Base-by-base conservation (phyloP, 805 yeast species). In the Groenewaldozyma tartarivorans region DNA sequence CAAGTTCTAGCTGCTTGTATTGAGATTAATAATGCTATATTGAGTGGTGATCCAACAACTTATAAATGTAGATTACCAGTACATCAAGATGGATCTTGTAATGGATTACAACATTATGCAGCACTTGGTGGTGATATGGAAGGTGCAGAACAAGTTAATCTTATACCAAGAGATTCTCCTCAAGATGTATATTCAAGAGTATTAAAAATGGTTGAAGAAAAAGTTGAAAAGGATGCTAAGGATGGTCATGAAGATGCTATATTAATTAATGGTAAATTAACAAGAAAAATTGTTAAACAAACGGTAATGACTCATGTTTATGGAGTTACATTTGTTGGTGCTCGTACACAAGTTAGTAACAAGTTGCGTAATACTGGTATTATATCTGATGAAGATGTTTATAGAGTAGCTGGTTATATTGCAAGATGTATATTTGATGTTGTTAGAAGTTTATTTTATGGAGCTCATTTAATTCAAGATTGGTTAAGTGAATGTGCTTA, bases 261-360 rank as follows among this genome's bases (percentile, higher is more conserved):
- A n/a, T 58, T 64, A 26, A 62, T 82, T 32, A 66, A 71, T 42
- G 82, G 79, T 39, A 72, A 77, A 45, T 74, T 90, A 43, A 72
- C 79, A 16, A 74, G 98, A 52, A 90, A 90, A 57, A 80, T 92
- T 35, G 95, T 92, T 29, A 90, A 90, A 57, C 98, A 90, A 59
- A 86, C 98, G 0, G 97, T 90, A 20, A 90, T 90, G 98, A 90
- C 98, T 0, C 88, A 87, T 54, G 98, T 90, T 29, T 90, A 90
- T 57, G 98, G 98, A 53, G 98, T 90, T 9, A 90, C 98, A 0
- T 86, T 74, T 56, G 74, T 85, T 47, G 98, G 98, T 15, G 98
- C 97, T 0, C 75, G 85, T 15, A 80, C 79, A 3, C 98, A 90
- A 63, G 86, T 90, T 54, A 74, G 77, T 43, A 82, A 79, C 54